Evolutionary conservation across 106 monocot species (phyloP), one percentile per base, ranked within the genome.

Genomic region (Acanthochlamys bracteata): DNA sequence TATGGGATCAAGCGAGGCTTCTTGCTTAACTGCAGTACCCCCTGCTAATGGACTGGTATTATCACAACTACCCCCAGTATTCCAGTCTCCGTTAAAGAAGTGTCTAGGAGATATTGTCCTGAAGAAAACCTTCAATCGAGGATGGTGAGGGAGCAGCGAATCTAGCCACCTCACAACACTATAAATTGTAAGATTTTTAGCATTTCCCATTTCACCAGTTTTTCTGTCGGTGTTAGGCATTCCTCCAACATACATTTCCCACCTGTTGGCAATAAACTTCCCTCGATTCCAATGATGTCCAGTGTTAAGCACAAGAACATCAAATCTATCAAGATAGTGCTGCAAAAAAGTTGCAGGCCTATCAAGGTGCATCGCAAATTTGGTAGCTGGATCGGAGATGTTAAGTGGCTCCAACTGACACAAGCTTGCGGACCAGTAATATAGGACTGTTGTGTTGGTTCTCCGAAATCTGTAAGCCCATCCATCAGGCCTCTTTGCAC

Each of bases 251-350:
- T 83, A 82, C 85, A 93, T 85, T 22, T 80, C 83, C 93, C 93
- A 93, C 65, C 75, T 60, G 71, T 93, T 93, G 0, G 75, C 77
- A 27, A 17, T 74, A n/a, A 93, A 20, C 56, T 93, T 93, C 41
- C 82, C 93, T 42, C 81, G 64, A 47, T 93, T 93, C 93, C 93
- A 93, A 43, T 93, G 93, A 57, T 93, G 93, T 7, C 93, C 93
- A 16, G 93, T 89, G 66, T 93, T 93, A 21, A 93, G 83, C 39
- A 93, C 78, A 15, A 93, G 66, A 64, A 93, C 83, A 67, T 93
- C 78, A 64, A 93, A 85, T 21, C 69, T 79, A 63, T 75, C 71
- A 45, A 93, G 71, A 59, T 76, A 79, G 7, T 57, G 63, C 42
- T 59, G 61, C 40, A 93, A 63, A 67, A 93, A 93, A 11, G 61